Evolutionary conservation across 768 basidiomycete genomes (phyloP), one percentile per base, ranked within the genome.

Genomic region (Agrocybe chaxingu): DNA sequence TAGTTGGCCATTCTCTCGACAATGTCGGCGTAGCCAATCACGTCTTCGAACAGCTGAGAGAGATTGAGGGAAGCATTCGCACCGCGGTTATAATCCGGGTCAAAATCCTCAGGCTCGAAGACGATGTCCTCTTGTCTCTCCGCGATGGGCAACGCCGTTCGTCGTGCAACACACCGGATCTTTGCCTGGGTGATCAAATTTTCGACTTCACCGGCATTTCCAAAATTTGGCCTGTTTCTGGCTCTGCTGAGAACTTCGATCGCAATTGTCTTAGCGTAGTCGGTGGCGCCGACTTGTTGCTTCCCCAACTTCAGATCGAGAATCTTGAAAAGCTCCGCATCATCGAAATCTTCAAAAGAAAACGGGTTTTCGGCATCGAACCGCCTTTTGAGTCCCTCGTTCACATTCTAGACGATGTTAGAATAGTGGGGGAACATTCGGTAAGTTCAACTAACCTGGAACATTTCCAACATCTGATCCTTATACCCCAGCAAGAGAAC

Each of bases 331-430:
- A 88, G 67, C 55, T 87, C 79, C 0, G 66, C 37, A 48, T 81
- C 74, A 6, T 66, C 74, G 58, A 83, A 88, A 60, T 88, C 82
- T 31, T 84, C 78, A 53, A 87, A 87, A 13, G 68, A 64, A 70
- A 87, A 87, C 0, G 85, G 80, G 40, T 84, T 72, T 48, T 87
- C 86, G 29, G 87, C 81, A 8, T 76, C 75, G 60, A 88, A 88
- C 0, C 86, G 81, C 19, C 86, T 76, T 2, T 77, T 65, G 7
- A 87, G 65, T 10, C 85, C 86, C 0, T 83, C 80, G 57, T 87
- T 88, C 30, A 86, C 85, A 45, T 87, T 82, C 85, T 87, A 8
- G 11, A 9, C n/a, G 19, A 42, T 7, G 8, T 19, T 2, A 18
- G 35, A 35, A 30, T 12, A 12, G 10, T 1, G 35, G 19, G 4